Conservation (phyloP, 352 stramenopile species). For the Globisporangium perplexum region DNA sequence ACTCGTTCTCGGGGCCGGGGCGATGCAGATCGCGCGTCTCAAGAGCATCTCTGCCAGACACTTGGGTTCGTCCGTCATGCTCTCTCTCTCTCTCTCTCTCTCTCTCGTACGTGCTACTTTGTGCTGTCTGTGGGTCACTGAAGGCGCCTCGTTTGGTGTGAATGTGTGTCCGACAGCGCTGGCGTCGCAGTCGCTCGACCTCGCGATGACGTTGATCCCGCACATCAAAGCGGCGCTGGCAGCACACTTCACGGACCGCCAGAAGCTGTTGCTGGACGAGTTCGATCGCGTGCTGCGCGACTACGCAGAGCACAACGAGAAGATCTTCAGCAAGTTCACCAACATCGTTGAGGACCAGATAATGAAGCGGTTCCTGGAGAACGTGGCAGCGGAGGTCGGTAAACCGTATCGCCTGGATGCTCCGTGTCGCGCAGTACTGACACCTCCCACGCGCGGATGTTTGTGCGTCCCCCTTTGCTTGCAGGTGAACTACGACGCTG, state of each 20-base stretch:
- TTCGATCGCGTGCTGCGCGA: conserved; percentile 94
- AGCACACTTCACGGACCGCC: conserved; percentile 91
- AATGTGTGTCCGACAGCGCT: conserved; percentile 48
- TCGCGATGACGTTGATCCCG: conserved; percentile 92
- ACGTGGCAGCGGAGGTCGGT: conserved; percentile 56
- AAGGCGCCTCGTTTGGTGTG: not conserved
- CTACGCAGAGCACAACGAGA: conserved; percentile 95
- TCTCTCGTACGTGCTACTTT: not conserved
- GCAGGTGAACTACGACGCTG: conserved; percentile 64
- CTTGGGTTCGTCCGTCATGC: conserved; percentile 58
- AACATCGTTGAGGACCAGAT: conserved; percentile 96
- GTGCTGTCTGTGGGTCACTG: not conserved
- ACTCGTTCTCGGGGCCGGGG: conserved; percentile 93
- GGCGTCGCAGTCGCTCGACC: conserved; percentile 93
- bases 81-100: too few species aligned
- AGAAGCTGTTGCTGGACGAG: conserved; percentile 95
- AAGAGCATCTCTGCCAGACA: conserved; percentile 97
- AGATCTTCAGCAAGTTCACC: conserved; percentile 97
- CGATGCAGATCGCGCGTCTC: conserved; percentile 94
- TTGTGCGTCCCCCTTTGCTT: conserved; percentile 18
- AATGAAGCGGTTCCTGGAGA: conserved; percentile 90
- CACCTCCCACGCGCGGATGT: too few species aligned
- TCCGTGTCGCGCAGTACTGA: too few species aligned
- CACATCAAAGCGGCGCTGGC: conserved; percentile 95
- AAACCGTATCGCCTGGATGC: not conserved